Percentiles rank a stretch among this genome's conserved stretches.
These are phyloP conservation scores for Arthrobotrys entomopaga DNA, from an alignment of 2,329 filamentous ascomycete species.

Conservation along the genomic window DNA sequence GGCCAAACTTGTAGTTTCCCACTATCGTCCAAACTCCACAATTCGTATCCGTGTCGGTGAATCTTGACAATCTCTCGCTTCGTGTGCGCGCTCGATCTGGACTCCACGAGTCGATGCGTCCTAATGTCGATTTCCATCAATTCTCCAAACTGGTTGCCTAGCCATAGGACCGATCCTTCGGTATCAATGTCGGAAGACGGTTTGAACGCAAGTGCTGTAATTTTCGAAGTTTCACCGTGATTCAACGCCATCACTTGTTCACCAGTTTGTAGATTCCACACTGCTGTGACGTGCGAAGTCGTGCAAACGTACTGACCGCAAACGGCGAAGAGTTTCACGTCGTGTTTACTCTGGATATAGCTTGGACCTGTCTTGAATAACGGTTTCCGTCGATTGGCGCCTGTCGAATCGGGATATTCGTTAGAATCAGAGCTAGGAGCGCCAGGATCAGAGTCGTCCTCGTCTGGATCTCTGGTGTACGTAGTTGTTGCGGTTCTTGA, in stretches of 20 bases:
- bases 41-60: slow-evolving; percentile 83
- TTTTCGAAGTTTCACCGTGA: slow-evolving; percentile 85
- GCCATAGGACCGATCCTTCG: slow-evolving; percentile 85
- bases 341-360: slow-evolving; percentile 85
- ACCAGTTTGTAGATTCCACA: slow-evolving; percentile 86
- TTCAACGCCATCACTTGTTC: slow-evolving; percentile 81
- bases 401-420: slow-evolving; percentile 84
- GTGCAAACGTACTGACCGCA: slow-evolving; percentile 89
- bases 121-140: slow-evolving; percentile 86
- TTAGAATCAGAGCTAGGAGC: slow-evolving; percentile 68
- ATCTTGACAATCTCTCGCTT: slow-evolving; percentile 84
- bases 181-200: slow-evolving; percentile 79
- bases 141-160: slow-evolving; percentile 88
- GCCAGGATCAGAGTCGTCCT: slow-evolving; percentile 68
- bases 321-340: slow-evolving; percentile 84
- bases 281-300: slow-evolving; percentile 83
- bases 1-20: slow-evolving; percentile 89
- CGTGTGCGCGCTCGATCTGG: slow-evolving; percentile 77
- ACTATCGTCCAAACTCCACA: slow-evolving; percentile 93
- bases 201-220: slow-evolving; percentile 84
- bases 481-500: slow-evolving; percentile 33
- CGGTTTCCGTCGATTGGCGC: slow-evolving; percentile 84
- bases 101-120: slow-evolving; percentile 75
- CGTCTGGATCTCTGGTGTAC: slow-evolving; percentile 52
- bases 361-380: slow-evolving; percentile 75